A percentile compares a stretch with the other conserved stretches of the same genome.
These are phyloP conservation scores for Ophiognomonia clavigignenti-juglandacearum DNA, from an alignment of 2,329 filamentous ascomycete genomes.

Conservation along the genomic window DNA sequence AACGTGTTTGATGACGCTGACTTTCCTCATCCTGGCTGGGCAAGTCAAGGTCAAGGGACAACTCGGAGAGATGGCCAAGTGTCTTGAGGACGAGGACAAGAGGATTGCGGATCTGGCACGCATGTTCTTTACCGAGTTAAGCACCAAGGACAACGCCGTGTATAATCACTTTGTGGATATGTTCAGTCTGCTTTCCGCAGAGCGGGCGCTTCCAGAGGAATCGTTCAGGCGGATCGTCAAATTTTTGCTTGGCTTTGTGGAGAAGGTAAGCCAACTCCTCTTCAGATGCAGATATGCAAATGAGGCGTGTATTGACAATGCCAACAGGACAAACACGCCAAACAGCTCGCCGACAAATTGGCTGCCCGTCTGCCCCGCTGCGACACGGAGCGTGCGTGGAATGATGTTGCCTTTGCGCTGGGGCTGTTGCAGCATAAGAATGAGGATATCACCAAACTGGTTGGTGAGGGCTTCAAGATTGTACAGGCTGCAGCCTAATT, in stretches of 20 bases:
- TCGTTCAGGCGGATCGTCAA: conserved; percentile 81
- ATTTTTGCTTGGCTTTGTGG: conserved; percentile 92
- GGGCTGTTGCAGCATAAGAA: conserved; percentile 89
- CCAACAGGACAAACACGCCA: conserved; percentile 86
- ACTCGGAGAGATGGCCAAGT: conserved; percentile 98
- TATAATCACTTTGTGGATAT: conserved; percentile 99
- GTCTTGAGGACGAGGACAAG: conserved; percentile 92
- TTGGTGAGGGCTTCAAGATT: conserved; percentile 71
- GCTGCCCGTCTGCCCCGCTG: conserved; percentile 80
- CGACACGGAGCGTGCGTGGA: conserved; percentile 94
- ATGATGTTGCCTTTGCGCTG: conserved; percentile 90
- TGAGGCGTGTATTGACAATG: conserved; percentile 14
- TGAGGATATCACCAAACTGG: conserved; percentile 75
- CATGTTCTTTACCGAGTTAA: conserved; percentile 98
- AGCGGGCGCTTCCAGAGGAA: conserved; percentile 76
- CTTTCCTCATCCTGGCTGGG: conserved; percentile 92
- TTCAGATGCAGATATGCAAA: too few relatives aligned
- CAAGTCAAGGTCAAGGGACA: conserved; percentile 99
- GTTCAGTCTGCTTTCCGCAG: conserved; percentile 88
- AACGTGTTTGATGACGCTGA: conserved; percentile 96
- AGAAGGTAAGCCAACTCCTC: conserved; percentile 64
- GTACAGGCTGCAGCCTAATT: conserved; percentile 55
- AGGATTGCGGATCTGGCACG: conserved; percentile 87
- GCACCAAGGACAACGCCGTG: conserved; percentile 96
- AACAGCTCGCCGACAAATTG: conserved; percentile 87